Percentiles rank a stretch among this genome's conserved stretches.
Evolutionary conservation across 306 rosid genomes (phyloP).

Genomic region (Ormosia semicastrata): DNA sequence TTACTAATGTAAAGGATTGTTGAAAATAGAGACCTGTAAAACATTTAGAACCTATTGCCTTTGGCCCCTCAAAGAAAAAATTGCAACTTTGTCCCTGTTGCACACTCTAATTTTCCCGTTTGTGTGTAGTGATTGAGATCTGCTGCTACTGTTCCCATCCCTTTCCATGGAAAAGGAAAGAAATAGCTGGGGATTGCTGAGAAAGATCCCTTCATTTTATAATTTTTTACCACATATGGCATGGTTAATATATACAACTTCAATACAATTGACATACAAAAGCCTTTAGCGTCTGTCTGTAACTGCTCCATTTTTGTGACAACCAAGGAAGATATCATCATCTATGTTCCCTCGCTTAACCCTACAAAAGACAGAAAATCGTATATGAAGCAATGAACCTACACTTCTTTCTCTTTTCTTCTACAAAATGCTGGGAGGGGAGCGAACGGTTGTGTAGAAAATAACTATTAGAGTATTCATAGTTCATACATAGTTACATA

Average conservation of each 20-base stretch:
- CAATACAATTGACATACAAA: background rate
- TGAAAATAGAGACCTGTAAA: background rate
- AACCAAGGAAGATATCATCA: background rate
- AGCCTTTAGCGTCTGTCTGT: background rate
- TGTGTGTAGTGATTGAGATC: background rate
- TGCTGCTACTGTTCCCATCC: background rate
- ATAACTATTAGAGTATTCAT: background rate
- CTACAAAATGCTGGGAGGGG: background rate
- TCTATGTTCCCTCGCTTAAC: slow-evolving; percentile 6
- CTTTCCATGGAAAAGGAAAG: background rate
- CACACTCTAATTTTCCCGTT: background rate
- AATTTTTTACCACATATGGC: background rate
- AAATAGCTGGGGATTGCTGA: background rate
- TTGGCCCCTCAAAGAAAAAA: background rate
- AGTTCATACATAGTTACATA: background rate
- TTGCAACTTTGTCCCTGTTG: background rate
- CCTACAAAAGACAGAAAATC: background rate
- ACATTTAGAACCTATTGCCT: background rate
- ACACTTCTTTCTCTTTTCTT: background rate
- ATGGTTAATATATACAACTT: background rate
- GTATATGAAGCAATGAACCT: background rate
- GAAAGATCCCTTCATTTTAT: background rate
- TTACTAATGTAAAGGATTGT: background rate
- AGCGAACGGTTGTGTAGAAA: background rate
- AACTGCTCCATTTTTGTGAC: slow-evolving; percentile 6